Evolutionary conservation across 176 grass and related monocot species (phyloP).

Genomic region (Oryza australiensis): DNA sequence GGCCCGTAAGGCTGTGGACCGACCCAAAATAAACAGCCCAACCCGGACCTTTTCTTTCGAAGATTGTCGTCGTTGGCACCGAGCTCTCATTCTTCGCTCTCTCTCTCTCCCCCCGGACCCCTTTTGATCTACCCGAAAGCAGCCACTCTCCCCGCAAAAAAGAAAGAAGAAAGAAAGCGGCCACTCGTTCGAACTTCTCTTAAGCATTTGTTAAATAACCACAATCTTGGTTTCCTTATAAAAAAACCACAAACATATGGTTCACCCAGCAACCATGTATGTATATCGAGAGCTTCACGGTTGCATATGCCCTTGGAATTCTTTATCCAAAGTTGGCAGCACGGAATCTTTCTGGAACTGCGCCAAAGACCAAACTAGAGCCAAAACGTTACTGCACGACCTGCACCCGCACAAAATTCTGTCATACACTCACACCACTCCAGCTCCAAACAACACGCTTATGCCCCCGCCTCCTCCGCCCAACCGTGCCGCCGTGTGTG

Average conservation of each 20-base stretch:
- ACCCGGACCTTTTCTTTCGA: too few relatives aligned
- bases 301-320: slow-evolving; percentile 12
- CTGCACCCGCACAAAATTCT: background rate
- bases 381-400: background rate
- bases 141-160: background rate
- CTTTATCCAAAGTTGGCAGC: background rate
- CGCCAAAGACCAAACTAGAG: background rate
- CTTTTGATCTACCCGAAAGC: background rate
- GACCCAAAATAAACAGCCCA: too few relatives aligned
- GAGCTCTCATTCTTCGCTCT: too few relatives aligned
- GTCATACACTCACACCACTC: background rate
- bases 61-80: too few relatives aligned
- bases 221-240: background rate
- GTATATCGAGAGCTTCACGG: background rate
- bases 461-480: background rate
- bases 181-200: background rate
- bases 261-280: background rate
- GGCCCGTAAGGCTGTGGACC: too few relatives aligned
- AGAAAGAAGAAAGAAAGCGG: too few relatives aligned
- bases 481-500: slow-evolving; percentile 11
- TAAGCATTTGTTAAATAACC: background rate
- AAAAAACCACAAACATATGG: background rate
- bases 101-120: too few relatives aligned
- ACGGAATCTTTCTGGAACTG: slow-evolving; percentile 34
- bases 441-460: background rate